Evolutionary conservation across 805 yeast genomes (phyloP).

Genomic region (Saccharomycopsis babjevae): DNA sequence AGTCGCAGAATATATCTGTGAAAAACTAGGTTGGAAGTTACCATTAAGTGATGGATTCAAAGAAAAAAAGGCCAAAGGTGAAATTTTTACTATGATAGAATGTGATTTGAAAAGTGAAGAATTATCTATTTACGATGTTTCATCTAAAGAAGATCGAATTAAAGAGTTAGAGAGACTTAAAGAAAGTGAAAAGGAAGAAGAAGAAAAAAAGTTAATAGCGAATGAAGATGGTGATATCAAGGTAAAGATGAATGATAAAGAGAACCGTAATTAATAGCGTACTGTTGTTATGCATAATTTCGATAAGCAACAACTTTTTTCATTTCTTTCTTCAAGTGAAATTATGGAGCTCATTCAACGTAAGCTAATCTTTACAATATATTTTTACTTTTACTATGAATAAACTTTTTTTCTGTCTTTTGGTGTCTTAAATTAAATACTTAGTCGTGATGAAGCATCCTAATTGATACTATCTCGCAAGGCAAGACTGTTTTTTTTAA

Average conservation of each 20-base stretch:
- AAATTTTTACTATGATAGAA: not conserved
- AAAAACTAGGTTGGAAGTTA: conserved; percentile 49
- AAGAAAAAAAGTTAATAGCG: not conserved
- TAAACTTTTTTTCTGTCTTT: too few species aligned
- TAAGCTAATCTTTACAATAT: too few species aligned
- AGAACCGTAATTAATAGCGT: not conserved
- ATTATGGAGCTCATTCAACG: too few species aligned
- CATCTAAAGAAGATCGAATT: not conserved
- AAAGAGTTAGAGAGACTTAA: not conserved
- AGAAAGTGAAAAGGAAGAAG: not conserved
- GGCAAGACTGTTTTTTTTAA: too few species aligned
- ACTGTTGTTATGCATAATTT: too few species aligned
- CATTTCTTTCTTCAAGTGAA: too few species aligned
- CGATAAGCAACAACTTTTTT: too few species aligned
- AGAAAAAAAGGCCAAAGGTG: not conserved
- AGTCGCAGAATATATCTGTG: conserved; percentile 55
- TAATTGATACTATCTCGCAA: too few species aligned
- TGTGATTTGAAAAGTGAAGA: not conserved
- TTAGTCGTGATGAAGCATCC: too few species aligned
- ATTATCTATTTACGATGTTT: not conserved
- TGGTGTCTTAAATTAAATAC: too few species aligned
- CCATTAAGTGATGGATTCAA: not conserved
- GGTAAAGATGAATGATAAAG: not conserved
- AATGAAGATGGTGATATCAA: not conserved
- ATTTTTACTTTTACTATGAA: too few species aligned